Percentiles rank a stretch among this genome's conserved stretches.
These are phyloP conservation scores for Lodderomyces elongisporus DNA, from an alignment of 1,139 yeast genomes.

Conservation along the genomic window DNA sequence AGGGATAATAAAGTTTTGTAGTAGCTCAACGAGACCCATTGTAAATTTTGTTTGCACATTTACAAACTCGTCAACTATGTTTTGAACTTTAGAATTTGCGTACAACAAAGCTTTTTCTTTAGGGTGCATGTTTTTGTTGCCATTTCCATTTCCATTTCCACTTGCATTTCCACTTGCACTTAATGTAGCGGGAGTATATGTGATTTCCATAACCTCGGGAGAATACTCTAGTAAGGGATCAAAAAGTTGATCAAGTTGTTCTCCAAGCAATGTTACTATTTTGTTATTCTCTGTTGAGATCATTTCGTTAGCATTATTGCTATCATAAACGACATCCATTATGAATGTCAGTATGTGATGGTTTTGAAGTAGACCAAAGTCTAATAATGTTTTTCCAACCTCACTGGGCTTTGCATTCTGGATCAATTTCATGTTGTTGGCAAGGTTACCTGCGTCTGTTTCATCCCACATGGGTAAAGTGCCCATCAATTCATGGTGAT, in stretches of 20 bases:
- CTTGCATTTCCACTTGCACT: slow-evolving; percentile 5
- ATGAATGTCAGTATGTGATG: slow-evolving; percentile 52
- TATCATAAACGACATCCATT: slow-evolving; percentile 70
- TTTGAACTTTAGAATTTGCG: slow-evolving; percentile 19
- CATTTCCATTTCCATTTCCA: no score
- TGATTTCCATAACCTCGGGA: slow-evolving; percentile 75
- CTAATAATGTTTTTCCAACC: slow-evolving; percentile 47
- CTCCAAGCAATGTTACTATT: slow-evolving; percentile 71
- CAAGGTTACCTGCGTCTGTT: slow-evolving; percentile 72
- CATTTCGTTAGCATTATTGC: slow-evolving; percentile 28
- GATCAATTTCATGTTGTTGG: slow-evolving; percentile 55
- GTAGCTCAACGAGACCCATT: slow-evolving; percentile 60
- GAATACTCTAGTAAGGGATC: slow-evolving; percentile 89
- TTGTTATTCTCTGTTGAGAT: slow-evolving; percentile 47
- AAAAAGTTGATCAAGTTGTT: slow-evolving; percentile 75
- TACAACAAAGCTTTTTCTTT: neutral
- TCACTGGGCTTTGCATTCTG: slow-evolving; percentile 44
- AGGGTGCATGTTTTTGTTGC: no score
- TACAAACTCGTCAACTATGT: slow-evolving; percentile 63
- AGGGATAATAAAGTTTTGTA: slow-evolving; percentile 77
- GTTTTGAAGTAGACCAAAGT: slow-evolving; percentile 57
- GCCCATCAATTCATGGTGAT: slow-evolving; percentile 22
- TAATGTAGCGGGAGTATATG: slow-evolving; percentile 41
- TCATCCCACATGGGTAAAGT: slow-evolving; percentile 52
- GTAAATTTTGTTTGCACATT: slow-evolving; percentile 72